Conservation (phyloP, 768 basidiomycete genomes). For the Kwoniella shandongensis region DNA sequence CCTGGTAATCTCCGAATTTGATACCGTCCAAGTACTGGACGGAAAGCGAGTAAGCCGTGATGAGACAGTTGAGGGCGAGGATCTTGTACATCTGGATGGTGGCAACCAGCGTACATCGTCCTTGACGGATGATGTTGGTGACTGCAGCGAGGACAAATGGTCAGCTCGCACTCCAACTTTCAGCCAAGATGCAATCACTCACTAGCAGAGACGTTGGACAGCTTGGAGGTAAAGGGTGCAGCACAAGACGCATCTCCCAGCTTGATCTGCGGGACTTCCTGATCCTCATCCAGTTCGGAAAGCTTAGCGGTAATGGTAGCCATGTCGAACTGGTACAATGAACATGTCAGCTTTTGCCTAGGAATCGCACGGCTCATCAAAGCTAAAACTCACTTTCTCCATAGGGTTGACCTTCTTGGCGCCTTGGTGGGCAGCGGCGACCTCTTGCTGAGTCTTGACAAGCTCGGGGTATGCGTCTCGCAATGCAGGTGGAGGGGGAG, state of each 20-base stretch:
- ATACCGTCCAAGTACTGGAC: slow-evolving; percentile 98
- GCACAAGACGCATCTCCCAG: slow-evolving; percentile 99
- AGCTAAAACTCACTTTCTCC: slow-evolving; percentile 68
- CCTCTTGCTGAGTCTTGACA: slow-evolving; percentile 82
- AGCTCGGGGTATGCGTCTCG: slow-evolving; percentile 85
- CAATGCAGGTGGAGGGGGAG: slow-evolving; percentile 84
- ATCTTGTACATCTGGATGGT: slow-evolving; percentile 99
- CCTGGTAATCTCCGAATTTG: slow-evolving; percentile 98
- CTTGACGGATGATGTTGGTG: slow-evolving; percentile 95
- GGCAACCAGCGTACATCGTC: slow-evolving; percentile 95
- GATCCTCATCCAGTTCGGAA: slow-evolving; percentile 90
- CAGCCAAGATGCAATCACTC: slow-evolving; percentile 52
- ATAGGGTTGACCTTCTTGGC: slow-evolving; percentile 81
- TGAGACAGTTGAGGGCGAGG: slow-evolving; percentile 92
- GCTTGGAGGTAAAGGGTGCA: slow-evolving; percentile 96
- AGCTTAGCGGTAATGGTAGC: slow-evolving; percentile 76
- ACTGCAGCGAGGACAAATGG: slow-evolving; percentile 59
- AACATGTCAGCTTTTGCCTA: slow-evolving; percentile 18
- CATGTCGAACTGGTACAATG: slow-evolving; percentile 66
- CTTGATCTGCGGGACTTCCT: slow-evolving; percentile 94
- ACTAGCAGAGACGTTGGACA: slow-evolving; percentile 97
- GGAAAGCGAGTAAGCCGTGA: slow-evolving; percentile 96
- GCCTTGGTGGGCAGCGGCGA: slow-evolving; percentile 61
- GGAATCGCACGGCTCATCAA: neutral
- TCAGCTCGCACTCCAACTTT: neutral